Percentiles rank a stretch among this genome's conserved stretches.
Evolutionary conservation across 805 yeast species (phyloP).

Genomic region (Candida sphagnicola): DNA sequence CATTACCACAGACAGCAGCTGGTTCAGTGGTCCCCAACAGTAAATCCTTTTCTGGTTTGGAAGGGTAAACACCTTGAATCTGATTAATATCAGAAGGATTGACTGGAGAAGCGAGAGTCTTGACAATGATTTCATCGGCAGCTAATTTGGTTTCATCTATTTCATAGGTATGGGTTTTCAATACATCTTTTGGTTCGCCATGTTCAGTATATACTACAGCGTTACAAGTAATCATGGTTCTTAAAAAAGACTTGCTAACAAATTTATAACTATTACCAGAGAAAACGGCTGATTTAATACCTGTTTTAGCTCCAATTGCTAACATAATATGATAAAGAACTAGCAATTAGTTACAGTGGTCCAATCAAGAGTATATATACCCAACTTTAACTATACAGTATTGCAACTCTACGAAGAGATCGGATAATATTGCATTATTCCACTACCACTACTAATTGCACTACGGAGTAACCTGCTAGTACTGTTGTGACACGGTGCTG

Average conservation of each 20-base stretch:
- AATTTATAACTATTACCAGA: neutral
- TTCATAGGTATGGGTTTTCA: conserved; percentile 48
- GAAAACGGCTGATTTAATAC: neutral
- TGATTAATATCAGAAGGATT: conserved; percentile 46
- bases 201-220: conserved; percentile 66
- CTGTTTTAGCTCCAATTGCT: neutral
- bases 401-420: no score
- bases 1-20: conserved; percentile 88
- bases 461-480: no score
- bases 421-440: no score
- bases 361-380: no score
- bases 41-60: conserved; percentile 45
- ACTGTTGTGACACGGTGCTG: no score
- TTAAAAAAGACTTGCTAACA: conserved; percentile 6
- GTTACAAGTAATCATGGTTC: conserved; percentile 48
- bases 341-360: no score
- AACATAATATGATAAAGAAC: neutral
- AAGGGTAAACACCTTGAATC: conserved; percentile 44
- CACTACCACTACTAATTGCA: no score
- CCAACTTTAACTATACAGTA: no score
- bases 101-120: conserved; percentile 38
- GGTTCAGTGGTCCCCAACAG: conserved; percentile 56
- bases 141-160: conserved; percentile 44
- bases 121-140: conserved; percentile 29
- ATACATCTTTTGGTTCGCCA: conserved; percentile 61